Evolutionary conservation across 352 stramenopile species (phyloP), one percentile per base, ranked within the genome.

Genomic region (Phytophthora litchii): DNA sequence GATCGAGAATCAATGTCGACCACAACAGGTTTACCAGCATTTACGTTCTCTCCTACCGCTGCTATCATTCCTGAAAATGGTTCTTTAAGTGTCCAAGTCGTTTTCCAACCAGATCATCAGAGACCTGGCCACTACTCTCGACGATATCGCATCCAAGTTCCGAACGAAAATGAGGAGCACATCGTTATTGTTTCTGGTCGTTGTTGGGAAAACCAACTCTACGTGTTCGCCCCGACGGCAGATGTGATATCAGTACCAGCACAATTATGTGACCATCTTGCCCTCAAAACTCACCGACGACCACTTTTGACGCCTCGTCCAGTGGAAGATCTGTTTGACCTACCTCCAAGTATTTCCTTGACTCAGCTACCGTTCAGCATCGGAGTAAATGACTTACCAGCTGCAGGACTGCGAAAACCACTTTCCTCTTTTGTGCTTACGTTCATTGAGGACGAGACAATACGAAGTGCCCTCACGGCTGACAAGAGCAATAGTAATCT

Each of bases 201-300:
- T 0, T 92, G 84, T 57, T 92, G 84, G 80, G 84, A 92, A 51
- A 83, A 88, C 32, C 84, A 95, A 35, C 48, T 93, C 3, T 94
- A 91, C 53, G 68, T 90, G 6, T 83, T 80, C 31, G 72, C 68
- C 14, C 79, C 70, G 1, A 49, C n/a, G 16, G 48, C 44, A 9
- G 41, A 52, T 21, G 1, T 11, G 31, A 14, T 14, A 3, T 10
- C 20, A 19, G 0, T 5, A 17, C 7, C 55, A 12, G 16, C 21
- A 14, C 10, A n/a, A 14, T n/a, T 34, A 21, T 47, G 1, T 20
- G 34, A 48, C 13, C 19, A 6, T 11, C 3, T 34, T 34, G 29
- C 29, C 4, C 21, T 35, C 12, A 19, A 52, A 23, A 25, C 44
- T 1, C 61, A 46, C 21, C 40, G 60, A 7, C 45, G 62, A 7